Conservation (phyloP, 192 early-diverging fungal species). For the Blastocladiella britannica region DNA sequence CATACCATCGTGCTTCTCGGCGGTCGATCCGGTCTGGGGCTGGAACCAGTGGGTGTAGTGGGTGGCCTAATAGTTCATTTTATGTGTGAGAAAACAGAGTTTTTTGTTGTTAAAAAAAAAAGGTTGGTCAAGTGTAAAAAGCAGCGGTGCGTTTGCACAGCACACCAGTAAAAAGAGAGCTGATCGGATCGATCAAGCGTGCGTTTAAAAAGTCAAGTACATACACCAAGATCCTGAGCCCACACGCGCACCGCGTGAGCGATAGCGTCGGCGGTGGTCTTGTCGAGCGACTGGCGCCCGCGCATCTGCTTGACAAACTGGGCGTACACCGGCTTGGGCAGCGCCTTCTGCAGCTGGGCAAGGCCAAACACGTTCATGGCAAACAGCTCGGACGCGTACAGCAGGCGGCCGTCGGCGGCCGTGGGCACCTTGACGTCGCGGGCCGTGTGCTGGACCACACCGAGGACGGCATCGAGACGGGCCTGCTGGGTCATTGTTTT, state of each 20-base stretch:
- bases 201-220: too few species aligned
- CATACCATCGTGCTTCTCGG: conserved; percentile 99
- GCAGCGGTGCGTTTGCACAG: too few species aligned
- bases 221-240: conserved; percentile 76
- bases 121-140: too few species aligned
- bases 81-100: neutral
- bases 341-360: conserved; percentile 62
- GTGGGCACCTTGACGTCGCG: conserved; percentile 62
- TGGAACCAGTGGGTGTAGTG: conserved; percentile 99
- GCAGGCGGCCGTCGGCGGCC: conserved; percentile 40
- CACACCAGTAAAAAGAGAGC: too few species aligned
- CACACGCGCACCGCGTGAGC: conserved; percentile 96
- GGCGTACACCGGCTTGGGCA: conserved; percentile 90
- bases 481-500: conserved; percentile 1
- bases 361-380: conserved; percentile 86
- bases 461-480: conserved; percentile 29
- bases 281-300: conserved; percentile 72
- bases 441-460: conserved; percentile 35
- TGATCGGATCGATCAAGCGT: too few species aligned
- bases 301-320: conserved; percentile 83
- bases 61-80: conserved; percentile 30
- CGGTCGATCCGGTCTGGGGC: conserved; percentile 94
- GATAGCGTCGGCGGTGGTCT: conserved; percentile 88
- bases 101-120: too few species aligned
- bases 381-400: conserved; percentile 76